phyloP scores from a whole-genome alignment of 1,284 basidiomycete genomes.

The Sporisorium reilianum region DNA sequence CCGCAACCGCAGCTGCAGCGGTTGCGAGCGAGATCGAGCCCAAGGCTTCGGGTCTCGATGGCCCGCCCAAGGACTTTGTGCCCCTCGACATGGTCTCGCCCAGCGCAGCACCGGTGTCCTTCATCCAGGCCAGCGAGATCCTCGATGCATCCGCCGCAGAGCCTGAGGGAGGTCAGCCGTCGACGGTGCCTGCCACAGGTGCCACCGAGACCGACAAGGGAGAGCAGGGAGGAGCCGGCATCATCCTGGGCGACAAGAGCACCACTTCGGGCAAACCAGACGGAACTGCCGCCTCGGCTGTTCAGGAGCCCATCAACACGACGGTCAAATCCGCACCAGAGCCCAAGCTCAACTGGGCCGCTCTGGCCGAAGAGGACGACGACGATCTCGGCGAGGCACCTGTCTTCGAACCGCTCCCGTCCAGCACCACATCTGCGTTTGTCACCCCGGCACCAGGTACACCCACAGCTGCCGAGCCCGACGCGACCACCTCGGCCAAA shows the following conservation, averaged over 20 bases:
- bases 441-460: constrained; percentile 36
- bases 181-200: constrained; percentile 18
- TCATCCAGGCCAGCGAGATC: constrained; percentile 49
- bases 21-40: neutral
- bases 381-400: constrained; percentile 47
- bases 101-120: constrained; percentile 30
- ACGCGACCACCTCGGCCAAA: constrained; percentile 8
- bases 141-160: constrained; percentile 22
- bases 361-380: constrained; percentile 49
- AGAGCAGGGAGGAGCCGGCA: constrained; percentile 25
- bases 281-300: constrained; percentile 25
- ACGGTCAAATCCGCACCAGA: constrained; percentile 13
- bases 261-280: constrained; percentile 24
- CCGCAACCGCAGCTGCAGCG: constrained; percentile 11
- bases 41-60: constrained; percentile 22
- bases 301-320: constrained; percentile 36
- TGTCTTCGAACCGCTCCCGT: constrained; percentile 36
- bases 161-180: constrained; percentile 35
- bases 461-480: constrained; percentile 10
- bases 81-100: constrained; percentile 12
- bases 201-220: constrained; percentile 20
- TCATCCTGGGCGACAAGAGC: constrained; percentile 17
- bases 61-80: constrained; percentile 24
- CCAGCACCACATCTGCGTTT: constrained; percentile 32
- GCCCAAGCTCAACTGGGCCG: constrained; percentile 52